These are phyloP conservation scores for Trichosporon faecale DNA, from an alignment of 1,284 basidiomycete genomes.

Conservation along the genomic window DNA sequence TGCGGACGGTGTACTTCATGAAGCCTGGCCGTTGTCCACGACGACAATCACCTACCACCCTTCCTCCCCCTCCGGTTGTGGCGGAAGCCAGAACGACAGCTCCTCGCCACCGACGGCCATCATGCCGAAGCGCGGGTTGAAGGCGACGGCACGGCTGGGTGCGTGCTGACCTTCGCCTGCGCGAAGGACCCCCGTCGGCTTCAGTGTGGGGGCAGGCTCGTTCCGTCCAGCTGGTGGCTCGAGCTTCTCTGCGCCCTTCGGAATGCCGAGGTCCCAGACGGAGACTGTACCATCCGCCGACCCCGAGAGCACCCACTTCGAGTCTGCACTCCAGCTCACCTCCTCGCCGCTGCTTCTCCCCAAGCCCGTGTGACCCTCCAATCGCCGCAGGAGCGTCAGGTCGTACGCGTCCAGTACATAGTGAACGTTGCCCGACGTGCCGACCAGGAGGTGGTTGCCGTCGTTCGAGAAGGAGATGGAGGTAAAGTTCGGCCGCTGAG, in stretches of 20 bases:
- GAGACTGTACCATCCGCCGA: conserved; percentile 75
- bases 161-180: conserved; percentile 64
- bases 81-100: conserved; percentile 48
- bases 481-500: conserved; percentile 85
- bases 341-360: conserved; percentile 86
- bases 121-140: conserved; percentile 86
- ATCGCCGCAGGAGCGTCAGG: conserved; percentile 72
- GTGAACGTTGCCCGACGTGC: conserved; percentile 87
- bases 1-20: too few relatives aligned
- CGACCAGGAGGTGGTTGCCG: conserved; percentile 84
- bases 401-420: conserved; percentile 89
- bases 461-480: conserved; percentile 85
- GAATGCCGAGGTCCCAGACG: conserved; percentile 66
- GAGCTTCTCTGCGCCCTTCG: conserved; percentile 34
- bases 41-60: not conserved
- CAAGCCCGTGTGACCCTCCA: conserved; percentile 76
- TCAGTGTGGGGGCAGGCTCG: conserved; percentile 58
- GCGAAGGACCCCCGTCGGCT: conserved; percentile 58
- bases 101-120: conserved; percentile 80
- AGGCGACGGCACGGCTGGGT: conserved; percentile 74
- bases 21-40: too few relatives aligned
- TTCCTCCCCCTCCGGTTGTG: not conserved
- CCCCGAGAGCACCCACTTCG: conserved; percentile 70
- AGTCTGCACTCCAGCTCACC: conserved; percentile 86
- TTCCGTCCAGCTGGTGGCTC: conserved; percentile 30